Base-by-base conservation (phyloP, 2,329 filamentous ascomycete genomes). In the Fusarium nisikadoi region DNA sequence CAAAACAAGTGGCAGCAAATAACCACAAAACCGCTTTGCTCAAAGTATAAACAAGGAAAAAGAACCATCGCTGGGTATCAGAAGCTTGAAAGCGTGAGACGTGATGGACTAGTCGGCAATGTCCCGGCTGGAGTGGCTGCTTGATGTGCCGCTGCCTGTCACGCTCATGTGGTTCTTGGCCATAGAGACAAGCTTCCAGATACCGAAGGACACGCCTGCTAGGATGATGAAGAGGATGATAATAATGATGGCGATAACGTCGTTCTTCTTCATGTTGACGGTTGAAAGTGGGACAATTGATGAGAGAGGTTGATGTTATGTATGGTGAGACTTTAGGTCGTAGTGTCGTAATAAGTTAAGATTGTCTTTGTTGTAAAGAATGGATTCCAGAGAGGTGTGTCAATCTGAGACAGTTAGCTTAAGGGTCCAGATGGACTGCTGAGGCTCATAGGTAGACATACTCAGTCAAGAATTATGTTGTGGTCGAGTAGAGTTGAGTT, bases 171-270 rank as follows among this genome's bases (percentile, higher is more conserved):
- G 81, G 54, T 75, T 76, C 62, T 87, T 81, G 25, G 86, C 88
- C 33, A 85, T 80, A 72, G 85, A 84, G 54, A 91, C 89, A 13
- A 91, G 81, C 65, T 86, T 84, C 82, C 89, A 91, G 80, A 91
- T 91, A 68, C 88, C 90, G 75, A 91, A 91, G 12, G 87, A 86
- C 61, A 91, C 88, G 65, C 83, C 82, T 59, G 88, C 88, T 52
- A 92, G 86, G 53, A 91, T 81, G 77, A 89, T 79, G 82, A 92
- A 91, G 74, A 92, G 86, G 62, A 92, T 80, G 80, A 92, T 91
- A 81, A 92, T 87, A 79, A 92, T 91, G 80, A 92, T 85, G 75
- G 90, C 90, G 80, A 92, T 91, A 77, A 88, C 87, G 81, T 91
- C 86, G 86, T 92, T 92, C 83, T 87, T 82, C 80, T 91, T 88